These are phyloP conservation scores for Nemania sp. DNA, from an alignment of 2,329 filamentous ascomycete genomes.

Conservation along the genomic window DNA sequence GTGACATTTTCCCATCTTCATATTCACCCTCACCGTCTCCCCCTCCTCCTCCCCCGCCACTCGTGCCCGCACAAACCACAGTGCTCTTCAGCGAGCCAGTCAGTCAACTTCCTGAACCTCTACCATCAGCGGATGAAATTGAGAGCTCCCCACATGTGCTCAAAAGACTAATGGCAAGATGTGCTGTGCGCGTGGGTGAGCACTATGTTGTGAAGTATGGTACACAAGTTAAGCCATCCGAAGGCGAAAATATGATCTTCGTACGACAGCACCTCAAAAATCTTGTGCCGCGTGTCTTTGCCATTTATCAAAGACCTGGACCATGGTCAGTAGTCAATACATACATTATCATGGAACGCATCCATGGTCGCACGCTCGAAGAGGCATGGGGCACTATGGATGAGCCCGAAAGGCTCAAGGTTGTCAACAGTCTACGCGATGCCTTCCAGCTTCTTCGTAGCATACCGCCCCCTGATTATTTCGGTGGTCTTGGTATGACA, in stretches of 20 bases:
- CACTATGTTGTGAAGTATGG: background rate
- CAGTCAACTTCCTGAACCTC: background rate
- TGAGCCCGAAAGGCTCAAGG: background rate
- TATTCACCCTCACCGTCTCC: slow-evolving; percentile 7
- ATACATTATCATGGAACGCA: background rate
- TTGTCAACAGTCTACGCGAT: background rate
- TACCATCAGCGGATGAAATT: slow-evolving; percentile 24
- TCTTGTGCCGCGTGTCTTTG: background rate
- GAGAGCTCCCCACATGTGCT: slow-evolving; percentile 21
- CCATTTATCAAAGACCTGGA: background rate
- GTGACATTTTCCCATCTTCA: slow-evolving; percentile 10
- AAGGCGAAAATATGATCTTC: background rate
- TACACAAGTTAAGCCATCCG: background rate
- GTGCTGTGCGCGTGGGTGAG: slow-evolving; percentile 2
- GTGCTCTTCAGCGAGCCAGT: slow-evolving; percentile 22
- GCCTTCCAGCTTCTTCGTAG: background rate
- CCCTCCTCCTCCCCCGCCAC: slow-evolving; percentile 8
- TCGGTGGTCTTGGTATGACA: background rate
- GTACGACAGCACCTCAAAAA: background rate
- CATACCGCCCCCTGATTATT: background rate
- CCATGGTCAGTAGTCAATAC: background rate
- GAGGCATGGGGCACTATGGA: background rate
- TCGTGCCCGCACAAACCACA: background rate
- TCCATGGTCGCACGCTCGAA: background rate
- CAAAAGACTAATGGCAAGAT: slow-evolving; percentile 7